phyloP scores from a whole-genome alignment of 2,329 filamentous ascomycete genomes.

The Coniochaeta hoffmannii region DNA sequence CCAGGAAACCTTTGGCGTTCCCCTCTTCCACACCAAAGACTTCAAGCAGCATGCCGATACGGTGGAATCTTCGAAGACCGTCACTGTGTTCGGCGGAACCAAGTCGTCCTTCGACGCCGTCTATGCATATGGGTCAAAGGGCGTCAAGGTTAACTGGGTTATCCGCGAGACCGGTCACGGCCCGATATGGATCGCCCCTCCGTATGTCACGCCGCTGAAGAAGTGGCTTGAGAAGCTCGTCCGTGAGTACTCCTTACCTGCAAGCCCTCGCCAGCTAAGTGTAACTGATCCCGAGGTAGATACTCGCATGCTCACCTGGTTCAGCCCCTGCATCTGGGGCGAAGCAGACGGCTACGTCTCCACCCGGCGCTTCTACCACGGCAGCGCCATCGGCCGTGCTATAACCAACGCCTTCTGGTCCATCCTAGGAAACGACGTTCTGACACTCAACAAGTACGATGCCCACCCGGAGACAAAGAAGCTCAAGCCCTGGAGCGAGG shows the following conservation, averaged over 20 bases:
- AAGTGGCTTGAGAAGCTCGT: constrained; percentile 62
- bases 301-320: constrained; percentile 63
- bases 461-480: constrained; percentile 43
- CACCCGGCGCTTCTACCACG: constrained; percentile 48
- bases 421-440: constrained; percentile 47
- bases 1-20: constrained; percentile 34
- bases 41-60: constrained; percentile 32
- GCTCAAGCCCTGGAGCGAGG: constrained; percentile 42
- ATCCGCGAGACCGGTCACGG: constrained; percentile 50
- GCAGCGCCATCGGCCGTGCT: constrained; percentile 46
- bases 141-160: constrained; percentile 51
- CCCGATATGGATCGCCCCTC: constrained; percentile 49
- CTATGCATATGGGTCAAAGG: constrained; percentile 50
- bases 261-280: not conserved
- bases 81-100: constrained; percentile 52
- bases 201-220: constrained; percentile 60
- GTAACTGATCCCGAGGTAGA: constrained; percentile 19
- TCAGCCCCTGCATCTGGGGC: constrained; percentile 69
- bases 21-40: constrained; percentile 43
- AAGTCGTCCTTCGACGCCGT: constrained; percentile 62
- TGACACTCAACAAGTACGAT: constrained; percentile 46
- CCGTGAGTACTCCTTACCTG: constrained; percentile 24
- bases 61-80: constrained; percentile 31
- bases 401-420: constrained; percentile 52
- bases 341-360: constrained; percentile 50